Conservation (phyloP, 2,329 filamentous ascomycete species). For the Drechslerella coelobrocha region DNA sequence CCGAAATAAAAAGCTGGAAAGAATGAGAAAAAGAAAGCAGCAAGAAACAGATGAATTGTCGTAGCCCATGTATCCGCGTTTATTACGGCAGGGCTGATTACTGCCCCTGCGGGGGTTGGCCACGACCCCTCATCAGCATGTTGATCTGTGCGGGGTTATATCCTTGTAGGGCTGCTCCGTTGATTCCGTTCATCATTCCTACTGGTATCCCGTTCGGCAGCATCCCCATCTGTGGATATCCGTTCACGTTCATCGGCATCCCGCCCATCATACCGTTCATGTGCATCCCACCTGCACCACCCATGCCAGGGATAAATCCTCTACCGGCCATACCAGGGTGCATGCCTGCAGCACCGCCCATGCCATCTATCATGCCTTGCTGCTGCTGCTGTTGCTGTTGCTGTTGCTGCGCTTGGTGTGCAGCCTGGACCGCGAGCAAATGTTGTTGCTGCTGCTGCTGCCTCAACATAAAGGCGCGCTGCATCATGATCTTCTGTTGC, state of each 20-base stretch:
- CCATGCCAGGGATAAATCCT: constrained; percentile 35
- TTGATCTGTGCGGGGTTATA: constrained; percentile 51
- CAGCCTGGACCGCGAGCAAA: constrained; percentile 24
- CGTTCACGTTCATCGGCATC: constrained; percentile 45
- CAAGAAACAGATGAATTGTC: neutral
- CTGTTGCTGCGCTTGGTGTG: constrained; percentile 6
- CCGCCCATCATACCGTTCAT: constrained; percentile 42
- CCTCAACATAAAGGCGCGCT: constrained; percentile 30
- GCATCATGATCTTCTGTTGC: constrained; percentile 49
- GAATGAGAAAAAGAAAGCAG: constrained; percentile 10
- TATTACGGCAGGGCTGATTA: constrained; percentile 1
- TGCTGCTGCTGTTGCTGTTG: constrained; percentile 44
- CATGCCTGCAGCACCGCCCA: constrained; percentile 32
- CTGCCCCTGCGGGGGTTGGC: constrained; percentile 44
- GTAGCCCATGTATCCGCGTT: neutral
- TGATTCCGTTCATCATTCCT: constrained; percentile 40
- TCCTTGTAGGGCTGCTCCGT: constrained; percentile 39
- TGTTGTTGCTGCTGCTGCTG: constrained; percentile 46
- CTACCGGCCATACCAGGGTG: constrained; percentile 30
- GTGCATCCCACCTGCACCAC: constrained; percentile 28
- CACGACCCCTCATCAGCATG: constrained; percentile 52
- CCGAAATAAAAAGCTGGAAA: constrained; percentile 8
- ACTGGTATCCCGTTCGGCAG: constrained; percentile 49
- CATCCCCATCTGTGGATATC: constrained; percentile 43
- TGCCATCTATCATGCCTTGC: constrained; percentile 42